phyloP scores from a whole-genome alignment of 371 early-diverging fungal species.

The Mortierella sp. region DNA sequence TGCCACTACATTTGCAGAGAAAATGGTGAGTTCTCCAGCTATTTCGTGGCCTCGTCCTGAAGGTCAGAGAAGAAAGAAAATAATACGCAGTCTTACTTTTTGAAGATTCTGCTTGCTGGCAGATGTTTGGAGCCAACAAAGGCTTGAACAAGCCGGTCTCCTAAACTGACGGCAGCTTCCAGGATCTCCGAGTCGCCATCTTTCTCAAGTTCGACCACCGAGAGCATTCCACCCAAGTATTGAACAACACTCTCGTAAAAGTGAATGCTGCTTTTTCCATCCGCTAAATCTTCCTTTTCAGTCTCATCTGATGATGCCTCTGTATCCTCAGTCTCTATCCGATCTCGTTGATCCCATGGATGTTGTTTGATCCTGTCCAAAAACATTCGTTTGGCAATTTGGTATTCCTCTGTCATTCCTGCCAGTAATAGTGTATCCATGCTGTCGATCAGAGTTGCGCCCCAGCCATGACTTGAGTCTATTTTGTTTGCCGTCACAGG shows the following conservation, averaged over 20 bases:
- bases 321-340: background rate
- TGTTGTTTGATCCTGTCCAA: conserved; percentile 50
- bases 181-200: conserved; percentile 58
- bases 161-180: conserved; percentile 56
- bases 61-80: too few relatives aligned
- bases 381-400: conserved; percentile 60
- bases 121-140: conserved; percentile 16
- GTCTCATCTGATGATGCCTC: background rate
- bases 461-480: conserved; percentile 56
- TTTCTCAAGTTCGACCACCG: conserved; percentile 65
- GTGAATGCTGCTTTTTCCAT: conserved; percentile 1
- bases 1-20: conserved; percentile 13
- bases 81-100: conserved; percentile 9
- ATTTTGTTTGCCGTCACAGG: conserved; percentile 58
- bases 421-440: conserved; percentile 75
- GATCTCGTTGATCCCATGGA: background rate
- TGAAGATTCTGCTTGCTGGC: conserved; percentile 8
- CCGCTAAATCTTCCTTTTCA: background rate
- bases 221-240: conserved; percentile 77
- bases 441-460: conserved; percentile 70
- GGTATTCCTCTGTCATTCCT: conserved; percentile 66
- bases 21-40: too few relatives aligned
- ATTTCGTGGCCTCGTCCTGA: too few relatives aligned
- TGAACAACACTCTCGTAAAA: conserved; percentile 82
- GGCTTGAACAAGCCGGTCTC: conserved; percentile 17